A percentile compares a stretch with the other conserved stretches of the same genome.
Conservation (phyloP, 805 yeast species). For the Schwanniomyces sp. region DNA sequence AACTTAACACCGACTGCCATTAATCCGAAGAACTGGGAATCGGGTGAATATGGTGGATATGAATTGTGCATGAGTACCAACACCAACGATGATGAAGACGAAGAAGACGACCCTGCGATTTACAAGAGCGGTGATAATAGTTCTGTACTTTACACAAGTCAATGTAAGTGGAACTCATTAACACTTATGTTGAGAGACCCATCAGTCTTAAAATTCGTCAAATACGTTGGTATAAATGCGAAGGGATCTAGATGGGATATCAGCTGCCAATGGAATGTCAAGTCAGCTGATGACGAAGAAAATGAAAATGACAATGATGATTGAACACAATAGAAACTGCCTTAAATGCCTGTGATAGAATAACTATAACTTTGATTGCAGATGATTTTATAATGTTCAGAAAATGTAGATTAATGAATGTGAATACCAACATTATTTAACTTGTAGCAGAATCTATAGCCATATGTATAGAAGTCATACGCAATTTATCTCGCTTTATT, state of each 20-base stretch:
- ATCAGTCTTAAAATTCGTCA: conserved; percentile 85
- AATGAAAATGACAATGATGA: not conserved
- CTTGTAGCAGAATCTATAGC: no score
- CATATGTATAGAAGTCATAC: not conserved
- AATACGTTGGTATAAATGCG: conserved; percentile 86
- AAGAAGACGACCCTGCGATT: conserved; percentile 81
- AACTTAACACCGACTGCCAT: conserved; percentile 69
- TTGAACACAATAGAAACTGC: not conserved
- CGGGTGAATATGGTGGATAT: conserved; percentile 93
- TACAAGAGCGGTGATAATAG: conserved; percentile 61
- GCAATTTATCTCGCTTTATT: not conserved
- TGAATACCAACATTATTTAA: no score
- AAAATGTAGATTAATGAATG: not conserved
- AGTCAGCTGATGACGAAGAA: conserved; percentile 36
- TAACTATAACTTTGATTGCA: not conserved
- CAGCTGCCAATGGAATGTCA: conserved; percentile 74
- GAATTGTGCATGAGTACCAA: conserved; percentile 80
- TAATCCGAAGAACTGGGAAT: conserved; percentile 70
- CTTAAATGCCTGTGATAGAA: no score
- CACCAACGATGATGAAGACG: conserved; percentile 45
- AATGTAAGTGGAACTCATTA: conserved; percentile 82
- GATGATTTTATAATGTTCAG: not conserved
- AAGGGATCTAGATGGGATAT: conserved; percentile 94
- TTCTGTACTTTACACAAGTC: conserved; percentile 74
- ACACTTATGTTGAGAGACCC: conserved; percentile 79